These are phyloP conservation scores for Verticillium nonalfalfae DNA, from an alignment of 2,329 filamentous ascomycete species.

Conservation along the genomic window DNA sequence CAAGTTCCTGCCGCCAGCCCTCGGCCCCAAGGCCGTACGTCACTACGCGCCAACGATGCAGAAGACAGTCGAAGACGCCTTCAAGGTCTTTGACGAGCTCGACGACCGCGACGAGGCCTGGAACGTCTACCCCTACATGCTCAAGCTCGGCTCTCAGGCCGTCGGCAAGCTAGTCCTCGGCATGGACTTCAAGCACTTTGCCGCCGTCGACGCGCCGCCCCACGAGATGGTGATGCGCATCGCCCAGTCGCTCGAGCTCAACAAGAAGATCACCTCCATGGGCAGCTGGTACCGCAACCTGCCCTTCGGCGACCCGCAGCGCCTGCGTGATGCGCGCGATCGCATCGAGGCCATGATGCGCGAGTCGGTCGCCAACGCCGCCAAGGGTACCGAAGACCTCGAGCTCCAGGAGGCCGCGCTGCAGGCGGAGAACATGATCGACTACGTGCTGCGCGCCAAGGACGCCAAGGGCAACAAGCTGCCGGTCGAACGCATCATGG, in stretches of 20 bases:
- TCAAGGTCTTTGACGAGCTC: constrained; percentile 42
- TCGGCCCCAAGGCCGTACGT: constrained; percentile 52
- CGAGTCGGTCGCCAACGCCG: constrained; percentile 29
- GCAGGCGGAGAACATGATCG: constrained; percentile 36
- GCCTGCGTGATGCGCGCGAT: constrained; percentile 24
- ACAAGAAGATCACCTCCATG: constrained; percentile 50
- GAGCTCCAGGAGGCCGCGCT: constrained; percentile 42
- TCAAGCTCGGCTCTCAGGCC: constrained; percentile 39
- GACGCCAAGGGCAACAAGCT: constrained; percentile 50
- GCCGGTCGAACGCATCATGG: constrained; percentile 31
- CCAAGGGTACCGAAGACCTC: constrained; percentile 29
- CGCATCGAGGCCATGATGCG: constrained; percentile 28
- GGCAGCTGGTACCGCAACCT: constrained; percentile 50
- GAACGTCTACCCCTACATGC: constrained; percentile 44
- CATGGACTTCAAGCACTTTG: constrained; percentile 39
- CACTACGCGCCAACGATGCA: constrained; percentile 58
- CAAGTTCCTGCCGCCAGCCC: constrained; percentile 55
- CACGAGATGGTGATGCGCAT: constrained; percentile 41
- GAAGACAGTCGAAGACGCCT: constrained; percentile 41
- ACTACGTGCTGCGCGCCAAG: constrained; percentile 46
- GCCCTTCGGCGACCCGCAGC: constrained; percentile 50
- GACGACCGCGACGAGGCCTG: constrained; percentile 39
- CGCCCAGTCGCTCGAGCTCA: constrained; percentile 44
- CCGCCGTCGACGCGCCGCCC: constrained; percentile 33
- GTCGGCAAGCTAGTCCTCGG: constrained; percentile 37